Evolutionary conservation across 106 monocot genomes (phyloP).

Genomic region (Xerophyta viscosa): DNA sequence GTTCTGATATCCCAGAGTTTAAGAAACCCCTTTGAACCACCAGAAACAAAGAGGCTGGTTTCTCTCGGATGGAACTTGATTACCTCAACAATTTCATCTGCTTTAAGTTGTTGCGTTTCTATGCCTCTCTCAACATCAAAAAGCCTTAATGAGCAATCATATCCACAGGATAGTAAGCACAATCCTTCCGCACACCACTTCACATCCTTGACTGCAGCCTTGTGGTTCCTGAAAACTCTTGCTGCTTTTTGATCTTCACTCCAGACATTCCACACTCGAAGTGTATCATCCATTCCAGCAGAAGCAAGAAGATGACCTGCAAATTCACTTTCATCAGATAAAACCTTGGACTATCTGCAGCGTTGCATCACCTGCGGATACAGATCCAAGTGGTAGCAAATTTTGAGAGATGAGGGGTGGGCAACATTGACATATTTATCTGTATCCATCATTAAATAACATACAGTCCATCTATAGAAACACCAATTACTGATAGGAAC

Average conservation of each 20-base stretch:
- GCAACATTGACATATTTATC: too few species aligned
- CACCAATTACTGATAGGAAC: too few species aligned
- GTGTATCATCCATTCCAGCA: constrained; percentile 82
- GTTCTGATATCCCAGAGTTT: constrained; percentile 76
- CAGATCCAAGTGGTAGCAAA: too few species aligned
- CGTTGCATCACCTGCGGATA: background rate
- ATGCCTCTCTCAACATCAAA: constrained; percentile 74
- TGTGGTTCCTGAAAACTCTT: constrained; percentile 52
- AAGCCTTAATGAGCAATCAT: constrained; percentile 66
- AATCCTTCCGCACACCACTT: constrained; percentile 69
- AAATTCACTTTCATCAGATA: constrained; percentile 9
- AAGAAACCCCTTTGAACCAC: constrained; percentile 71
- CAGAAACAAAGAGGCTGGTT: constrained; percentile 65
- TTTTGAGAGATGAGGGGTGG: too few species aligned
- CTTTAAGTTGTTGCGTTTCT: constrained; percentile 54
- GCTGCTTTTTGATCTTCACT: constrained; percentile 35
- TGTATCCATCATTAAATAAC: too few species aligned
- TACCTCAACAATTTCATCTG: constrained; percentile 68
- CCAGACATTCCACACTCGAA: constrained; percentile 87
- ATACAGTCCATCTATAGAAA: too few species aligned
- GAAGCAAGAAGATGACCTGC: constrained; percentile 98
- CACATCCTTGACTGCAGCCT: constrained; percentile 77
- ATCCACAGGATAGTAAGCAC: constrained; percentile 78
- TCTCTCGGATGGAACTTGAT: constrained; percentile 67
- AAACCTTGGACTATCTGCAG: background rate